Evolutionary conservation across 2,329 filamentous ascomycete species (phyloP).

Genomic region (Botrytis hyacinthi): DNA sequence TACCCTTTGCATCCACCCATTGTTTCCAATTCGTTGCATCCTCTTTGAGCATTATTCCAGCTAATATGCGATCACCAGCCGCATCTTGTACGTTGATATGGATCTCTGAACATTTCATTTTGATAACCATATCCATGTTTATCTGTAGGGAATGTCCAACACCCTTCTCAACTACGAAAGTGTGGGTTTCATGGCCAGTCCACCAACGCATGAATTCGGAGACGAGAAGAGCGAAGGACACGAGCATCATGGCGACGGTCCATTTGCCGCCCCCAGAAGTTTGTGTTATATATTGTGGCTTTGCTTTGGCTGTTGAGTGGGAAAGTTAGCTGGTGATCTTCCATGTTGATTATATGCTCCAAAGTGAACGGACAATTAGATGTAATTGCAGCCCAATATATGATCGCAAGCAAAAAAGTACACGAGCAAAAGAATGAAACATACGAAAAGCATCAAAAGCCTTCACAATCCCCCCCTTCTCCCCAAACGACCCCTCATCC

Average conservation of each 20-base stretch:
- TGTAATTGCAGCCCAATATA: neutral
- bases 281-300: conserved; percentile 83
- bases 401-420: neutral
- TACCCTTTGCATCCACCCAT: conserved; percentile 72
- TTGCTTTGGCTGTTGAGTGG: conserved; percentile 76
- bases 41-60: conserved; percentile 67
- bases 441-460: conserved; percentile 97
- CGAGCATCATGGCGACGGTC: conserved; percentile 76
- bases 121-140: conserved; percentile 90
- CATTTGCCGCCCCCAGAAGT: conserved; percentile 89
- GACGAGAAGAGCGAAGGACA: conserved; percentile 73
- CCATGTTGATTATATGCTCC: neutral
- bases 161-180: conserved; percentile 91
- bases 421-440: conserved; percentile 40
- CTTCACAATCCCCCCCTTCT: conserved; percentile 68
- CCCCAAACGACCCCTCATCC: conserved; percentile 77
- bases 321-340: neutral
- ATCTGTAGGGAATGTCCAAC: conserved; percentile 85
- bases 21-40: conserved; percentile 79
- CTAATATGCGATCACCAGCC: conserved; percentile 85
- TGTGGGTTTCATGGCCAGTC: conserved; percentile 78
- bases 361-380: neutral
- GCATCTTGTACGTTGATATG: conserved; percentile 97
- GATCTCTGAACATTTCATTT: conserved; percentile 84
- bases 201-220: conserved; percentile 82